phyloP scores from a whole-genome alignment of 1,284 basidiomycete genomes.

The Phellinidium pouzarii region DNA sequence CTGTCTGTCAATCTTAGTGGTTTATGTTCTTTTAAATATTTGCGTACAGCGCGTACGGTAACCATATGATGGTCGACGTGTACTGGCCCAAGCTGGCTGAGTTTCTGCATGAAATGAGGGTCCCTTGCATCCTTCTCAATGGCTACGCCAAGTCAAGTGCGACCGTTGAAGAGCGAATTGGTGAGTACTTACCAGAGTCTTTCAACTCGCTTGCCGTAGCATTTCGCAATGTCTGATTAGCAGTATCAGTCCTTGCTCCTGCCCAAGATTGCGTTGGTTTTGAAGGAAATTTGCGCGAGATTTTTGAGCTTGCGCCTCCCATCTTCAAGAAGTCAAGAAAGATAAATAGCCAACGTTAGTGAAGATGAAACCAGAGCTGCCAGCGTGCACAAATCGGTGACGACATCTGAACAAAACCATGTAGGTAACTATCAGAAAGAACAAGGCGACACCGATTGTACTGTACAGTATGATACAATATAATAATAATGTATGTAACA shows the following conservation, averaged over 20 bases:
- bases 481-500: no score
- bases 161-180: not conserved
- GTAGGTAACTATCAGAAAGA: no score
- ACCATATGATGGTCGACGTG: constrained; percentile 62
- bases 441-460: no score
- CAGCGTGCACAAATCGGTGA: no score
- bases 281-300: constrained; percentile 56
- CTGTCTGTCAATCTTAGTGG: not conserved
- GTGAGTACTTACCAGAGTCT: constrained; percentile 37
- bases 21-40: not conserved
- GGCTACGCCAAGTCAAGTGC: constrained; percentile 33
- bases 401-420: no score
- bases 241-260: constrained; percentile 38
- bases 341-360: not conserved
- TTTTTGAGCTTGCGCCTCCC: constrained; percentile 68
- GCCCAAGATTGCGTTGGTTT: constrained; percentile 43
- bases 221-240: constrained; percentile 16
- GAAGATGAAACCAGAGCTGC: no score
- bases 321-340: constrained; percentile 31
- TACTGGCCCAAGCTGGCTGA: constrained; percentile 67
- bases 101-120: constrained; percentile 69
- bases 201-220: constrained; percentile 46
- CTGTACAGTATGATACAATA: no score
- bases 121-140: constrained; percentile 66
- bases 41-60: constrained; percentile 46